Conservation (phyloP, 768 basidiomycete genomes). For the Dioszegia crocea region DNA sequence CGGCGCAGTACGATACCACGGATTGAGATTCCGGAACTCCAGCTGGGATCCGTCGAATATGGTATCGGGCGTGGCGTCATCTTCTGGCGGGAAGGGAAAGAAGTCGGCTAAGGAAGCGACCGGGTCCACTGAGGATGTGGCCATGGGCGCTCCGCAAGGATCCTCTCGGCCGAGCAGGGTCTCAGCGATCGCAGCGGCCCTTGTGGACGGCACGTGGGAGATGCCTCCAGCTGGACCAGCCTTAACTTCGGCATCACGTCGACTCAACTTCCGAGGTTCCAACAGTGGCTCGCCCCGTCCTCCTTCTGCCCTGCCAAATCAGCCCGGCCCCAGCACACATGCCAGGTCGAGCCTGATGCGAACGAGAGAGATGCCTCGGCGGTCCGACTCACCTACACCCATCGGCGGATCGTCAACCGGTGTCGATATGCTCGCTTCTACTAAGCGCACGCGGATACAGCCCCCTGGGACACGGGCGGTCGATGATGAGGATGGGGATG, state of each 20-base stretch:
- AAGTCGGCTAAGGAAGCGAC: too few species aligned
- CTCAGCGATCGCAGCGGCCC: too few species aligned
- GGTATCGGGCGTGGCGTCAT: not conserved
- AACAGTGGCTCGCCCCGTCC: too few species aligned
- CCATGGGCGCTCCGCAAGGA: too few species aligned
- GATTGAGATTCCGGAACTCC: not conserved
- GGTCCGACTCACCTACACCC: conserved; percentile 3
- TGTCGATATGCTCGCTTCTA: not conserved
- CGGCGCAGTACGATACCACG: not conserved
- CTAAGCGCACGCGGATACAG: too few species aligned
- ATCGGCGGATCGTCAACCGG: not conserved
- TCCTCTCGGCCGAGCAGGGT: too few species aligned
- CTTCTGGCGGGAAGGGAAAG: not conserved
- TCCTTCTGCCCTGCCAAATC: not conserved
- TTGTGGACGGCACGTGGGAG: too few species aligned
- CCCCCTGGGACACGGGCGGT: too few species aligned
- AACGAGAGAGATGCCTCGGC: not conserved
- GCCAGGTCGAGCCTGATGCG: not conserved
- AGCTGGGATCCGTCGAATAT: not conserved
- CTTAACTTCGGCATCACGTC: too few species aligned
- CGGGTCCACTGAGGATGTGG: too few species aligned
- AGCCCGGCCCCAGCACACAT: not conserved
- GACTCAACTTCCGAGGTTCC: too few species aligned
- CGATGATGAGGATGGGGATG: not conserved
- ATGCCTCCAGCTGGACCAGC: too few species aligned